These are phyloP conservation scores for Arthromyces matolae DNA, from an alignment of 768 basidiomycete genomes.

Conservation along the genomic window DNA sequence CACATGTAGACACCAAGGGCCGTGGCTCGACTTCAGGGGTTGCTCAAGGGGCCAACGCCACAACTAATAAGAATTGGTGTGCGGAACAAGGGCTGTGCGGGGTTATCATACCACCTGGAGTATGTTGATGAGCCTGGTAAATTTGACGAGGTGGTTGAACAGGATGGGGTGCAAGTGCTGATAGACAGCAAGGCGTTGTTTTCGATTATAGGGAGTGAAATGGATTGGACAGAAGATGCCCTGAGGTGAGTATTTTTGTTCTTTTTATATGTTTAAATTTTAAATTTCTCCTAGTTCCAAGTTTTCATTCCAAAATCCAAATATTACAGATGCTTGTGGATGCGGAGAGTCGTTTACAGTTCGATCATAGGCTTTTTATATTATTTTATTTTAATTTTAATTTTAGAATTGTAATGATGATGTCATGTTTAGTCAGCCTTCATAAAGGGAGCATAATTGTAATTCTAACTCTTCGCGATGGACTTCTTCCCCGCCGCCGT, in stretches of 20 bases:
- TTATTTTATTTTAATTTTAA: not conserved
- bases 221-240: conserved; percentile 96
- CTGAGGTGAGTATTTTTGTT: conserved; percentile 52
- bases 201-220: conserved; percentile 96
- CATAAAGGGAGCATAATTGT: no score
- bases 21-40: conserved; percentile 63
- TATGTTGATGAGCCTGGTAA: conserved; percentile 87
- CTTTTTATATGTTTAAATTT: not conserved
- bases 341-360: conserved; percentile 92
- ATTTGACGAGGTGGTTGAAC: conserved; percentile 96
- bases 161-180: conserved; percentile 89
- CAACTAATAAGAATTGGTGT: conserved; percentile 94
- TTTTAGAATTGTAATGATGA: conserved; percentile 5
- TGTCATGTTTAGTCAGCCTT: conserved; percentile 15
- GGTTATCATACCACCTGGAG: conserved; percentile 82
- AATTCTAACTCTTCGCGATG: conserved; percentile 14
- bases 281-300: conserved; percentile 50
- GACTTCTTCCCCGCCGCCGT: conserved; percentile 44
- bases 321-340: conserved; percentile 92
- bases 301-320: conserved; percentile 86
- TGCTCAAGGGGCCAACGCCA: conserved; percentile 80
- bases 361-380: conserved; percentile 24
- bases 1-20: conserved; percentile 70
- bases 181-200: conserved; percentile 97
- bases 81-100: conserved; percentile 96